A percentile compares a stretch with the other conserved stretches of the same genome.
phyloP scores from a whole-genome alignment of 192 early-diverging fungal genomes.

The Allomyces macrogynus region DNA sequence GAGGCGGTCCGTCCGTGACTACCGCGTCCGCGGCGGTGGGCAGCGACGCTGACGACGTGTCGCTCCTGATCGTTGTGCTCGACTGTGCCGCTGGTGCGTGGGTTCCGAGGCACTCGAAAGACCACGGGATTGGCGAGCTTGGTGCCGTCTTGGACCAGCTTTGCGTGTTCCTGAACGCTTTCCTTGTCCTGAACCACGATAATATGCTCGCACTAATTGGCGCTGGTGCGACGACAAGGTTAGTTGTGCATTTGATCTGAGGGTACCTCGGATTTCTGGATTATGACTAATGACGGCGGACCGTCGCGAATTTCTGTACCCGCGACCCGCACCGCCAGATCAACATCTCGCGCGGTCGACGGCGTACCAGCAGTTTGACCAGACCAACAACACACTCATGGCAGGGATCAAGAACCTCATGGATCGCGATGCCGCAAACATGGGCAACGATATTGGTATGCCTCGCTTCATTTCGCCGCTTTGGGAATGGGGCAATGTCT shows the following conservation, averaged over 20 bases:
- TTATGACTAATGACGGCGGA: background rate
- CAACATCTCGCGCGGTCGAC: slow-evolving; percentile 6
- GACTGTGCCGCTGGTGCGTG: slow-evolving; percentile 8
- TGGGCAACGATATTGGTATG: slow-evolving; percentile 7
- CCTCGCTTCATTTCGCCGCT: slow-evolving; percentile 1
- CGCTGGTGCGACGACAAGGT: slow-evolving; percentile 6
- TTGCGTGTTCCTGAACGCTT: slow-evolving; percentile 78
- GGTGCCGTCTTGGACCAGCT: slow-evolving; percentile 36
- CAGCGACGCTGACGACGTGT: background rate
- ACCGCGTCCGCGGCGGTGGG: background rate
- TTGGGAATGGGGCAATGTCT: slow-evolving; percentile 2
- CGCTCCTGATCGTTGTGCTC: background rate
- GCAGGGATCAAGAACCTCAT: slow-evolving; percentile 15
- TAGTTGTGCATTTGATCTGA: background rate
- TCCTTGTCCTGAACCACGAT: slow-evolving; percentile 69
- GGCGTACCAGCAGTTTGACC: slow-evolving; percentile 32
- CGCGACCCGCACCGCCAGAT: background rate
- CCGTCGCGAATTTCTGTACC: slow-evolving; percentile 17
- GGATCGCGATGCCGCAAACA: slow-evolving; percentile 9
- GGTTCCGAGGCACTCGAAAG: background rate
- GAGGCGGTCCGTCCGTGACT: too few relatives aligned
- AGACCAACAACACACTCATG: slow-evolving; percentile 26
- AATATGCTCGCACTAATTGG: slow-evolving; percentile 70
- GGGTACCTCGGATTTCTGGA: background rate
- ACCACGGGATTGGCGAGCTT: background rate